These are phyloP conservation scores for Styphnolobium japonicum DNA, from an alignment of 306 rosid species.

Conservation along the genomic window DNA sequence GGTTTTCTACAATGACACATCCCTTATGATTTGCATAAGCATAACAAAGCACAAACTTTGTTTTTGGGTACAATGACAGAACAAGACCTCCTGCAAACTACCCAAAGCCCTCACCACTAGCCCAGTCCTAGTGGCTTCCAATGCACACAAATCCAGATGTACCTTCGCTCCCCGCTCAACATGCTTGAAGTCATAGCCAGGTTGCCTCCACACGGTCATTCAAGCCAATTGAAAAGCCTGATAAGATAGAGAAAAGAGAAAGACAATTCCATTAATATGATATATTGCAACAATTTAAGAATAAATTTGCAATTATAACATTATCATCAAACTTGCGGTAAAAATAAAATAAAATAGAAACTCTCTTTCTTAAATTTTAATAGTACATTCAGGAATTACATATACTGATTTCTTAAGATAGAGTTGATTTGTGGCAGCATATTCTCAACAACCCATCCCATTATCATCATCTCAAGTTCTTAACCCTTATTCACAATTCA, in stretches of 20 bases:
- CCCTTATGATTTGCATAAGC: not conserved
- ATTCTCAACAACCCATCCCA: not conserved
- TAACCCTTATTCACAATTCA: not conserved
- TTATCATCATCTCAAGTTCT: not conserved
- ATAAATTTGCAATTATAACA: not conserved
- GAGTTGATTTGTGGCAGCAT: not conserved
- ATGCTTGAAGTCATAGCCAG: conserved; percentile 70
- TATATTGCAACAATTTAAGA: not conserved
- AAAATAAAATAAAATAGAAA: not conserved
- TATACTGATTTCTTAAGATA: not conserved
- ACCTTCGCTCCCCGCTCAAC: conserved; percentile 92
- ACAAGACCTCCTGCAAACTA: not conserved
- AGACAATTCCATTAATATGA: not conserved
- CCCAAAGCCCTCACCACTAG: not conserved
- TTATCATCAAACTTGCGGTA: not conserved
- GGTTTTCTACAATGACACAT: not conserved
- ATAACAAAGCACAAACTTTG: not conserved
- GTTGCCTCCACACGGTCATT: conserved; percentile 60
- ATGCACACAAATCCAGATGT: conserved; percentile 7
- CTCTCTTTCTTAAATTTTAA: not conserved
- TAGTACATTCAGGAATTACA: not conserved
- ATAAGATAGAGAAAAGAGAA: not conserved
- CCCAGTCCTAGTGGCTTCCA: not conserved
- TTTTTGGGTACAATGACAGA: not conserved
- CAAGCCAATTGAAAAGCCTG: conserved; percentile 68